phyloP scores from a whole-genome alignment of 768 basidiomycete genomes.

The Pleurotus ostreatus region DNA sequence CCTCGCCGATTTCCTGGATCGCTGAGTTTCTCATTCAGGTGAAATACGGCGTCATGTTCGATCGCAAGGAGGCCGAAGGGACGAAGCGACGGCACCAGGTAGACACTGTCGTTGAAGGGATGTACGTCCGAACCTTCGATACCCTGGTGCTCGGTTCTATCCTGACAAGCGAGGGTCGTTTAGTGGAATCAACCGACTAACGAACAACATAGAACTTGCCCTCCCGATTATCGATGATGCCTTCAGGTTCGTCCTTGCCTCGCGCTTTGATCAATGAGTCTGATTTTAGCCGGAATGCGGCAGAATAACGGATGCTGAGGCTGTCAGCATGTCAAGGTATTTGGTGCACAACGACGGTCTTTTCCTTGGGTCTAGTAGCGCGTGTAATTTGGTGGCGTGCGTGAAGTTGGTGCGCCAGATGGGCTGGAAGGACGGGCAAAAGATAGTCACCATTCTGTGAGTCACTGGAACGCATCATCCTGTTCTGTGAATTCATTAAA shows the following conservation, averaged over 20 bases:
- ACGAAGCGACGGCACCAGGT: slow-evolving; percentile 91
- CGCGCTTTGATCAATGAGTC: background rate
- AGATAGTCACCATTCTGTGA: slow-evolving; percentile 83
- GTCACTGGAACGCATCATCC: slow-evolving; percentile 16
- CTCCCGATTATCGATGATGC: slow-evolving; percentile 86
- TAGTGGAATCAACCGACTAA: slow-evolving; percentile 92
- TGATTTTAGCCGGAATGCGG: background rate
- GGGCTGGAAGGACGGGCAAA: slow-evolving; percentile 65
- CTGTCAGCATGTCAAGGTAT: slow-evolving; percentile 93
- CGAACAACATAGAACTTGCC: slow-evolving; percentile 85
- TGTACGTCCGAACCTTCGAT: slow-evolving; percentile 36
- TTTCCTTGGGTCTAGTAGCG: slow-evolving; percentile 94
- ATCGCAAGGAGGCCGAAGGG: slow-evolving; percentile 89
- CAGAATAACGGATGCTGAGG: slow-evolving; percentile 90
- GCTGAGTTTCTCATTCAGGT: slow-evolving; percentile 38
- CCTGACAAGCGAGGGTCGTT: background rate
- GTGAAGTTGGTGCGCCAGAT: slow-evolving; percentile 71
- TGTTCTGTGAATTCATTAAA: no score
- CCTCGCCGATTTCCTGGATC: background rate
- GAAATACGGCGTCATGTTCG: slow-evolving; percentile 93
- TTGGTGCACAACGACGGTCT: slow-evolving; percentile 88
- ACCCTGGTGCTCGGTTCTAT: background rate
- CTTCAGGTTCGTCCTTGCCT: slow-evolving; percentile 52
- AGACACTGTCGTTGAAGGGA: slow-evolving; percentile 93
- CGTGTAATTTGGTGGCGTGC: slow-evolving; percentile 93